A percentile compares a stretch with the other conserved stretches of the same genome.
phyloP scores from a whole-genome alignment of 2,329 filamentous ascomycete genomes.

The Pestalotiopsis sp. region DNA sequence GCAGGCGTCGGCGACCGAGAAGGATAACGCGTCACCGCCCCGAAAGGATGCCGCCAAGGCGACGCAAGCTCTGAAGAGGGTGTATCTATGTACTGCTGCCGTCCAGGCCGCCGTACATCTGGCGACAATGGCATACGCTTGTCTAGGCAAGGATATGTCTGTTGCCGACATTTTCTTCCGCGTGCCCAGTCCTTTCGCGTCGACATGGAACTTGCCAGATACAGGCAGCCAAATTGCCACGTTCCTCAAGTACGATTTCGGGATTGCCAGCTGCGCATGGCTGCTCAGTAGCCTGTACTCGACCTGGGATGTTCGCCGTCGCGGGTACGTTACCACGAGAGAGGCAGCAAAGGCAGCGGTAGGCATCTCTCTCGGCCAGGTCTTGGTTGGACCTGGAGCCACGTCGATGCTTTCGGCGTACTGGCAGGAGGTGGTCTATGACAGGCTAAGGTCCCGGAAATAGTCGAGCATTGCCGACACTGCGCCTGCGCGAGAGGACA shows the following conservation, averaged over 20 bases:
- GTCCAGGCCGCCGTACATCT: constrained; percentile 14
- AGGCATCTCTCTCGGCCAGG: constrained; percentile 9
- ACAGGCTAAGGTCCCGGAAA: not conserved
- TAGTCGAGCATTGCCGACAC: not conserved
- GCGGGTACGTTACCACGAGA: constrained; percentile 21
- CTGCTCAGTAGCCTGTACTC: constrained; percentile 17
- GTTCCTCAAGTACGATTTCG: constrained; percentile 1
- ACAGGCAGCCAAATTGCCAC: not conserved
- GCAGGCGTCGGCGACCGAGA: not conserved
- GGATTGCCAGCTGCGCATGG: not conserved
- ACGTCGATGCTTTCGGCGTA: constrained; percentile 23
- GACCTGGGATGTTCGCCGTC: constrained; percentile 23
- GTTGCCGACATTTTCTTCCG: not conserved
- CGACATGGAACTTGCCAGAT: not conserved
- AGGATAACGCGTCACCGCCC: not conserved
- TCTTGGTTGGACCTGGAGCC: constrained; percentile 22
- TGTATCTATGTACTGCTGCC: constrained; percentile 10
- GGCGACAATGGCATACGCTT: constrained; percentile 9
- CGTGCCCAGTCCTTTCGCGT: not conserved
- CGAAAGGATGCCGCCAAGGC: constrained; percentile 2
- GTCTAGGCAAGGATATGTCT: constrained; percentile 1
- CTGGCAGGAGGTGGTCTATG: constrained; percentile 22
- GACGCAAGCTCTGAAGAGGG: constrained; percentile 12
- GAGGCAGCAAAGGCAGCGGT: constrained; percentile 7
- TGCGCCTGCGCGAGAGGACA: not conserved